Percentiles rank a stretch among this genome's conserved stretches.
Evolutionary conservation across 306 rosid genomes (phyloP).

Genomic region (Alnus glutinosa): DNA sequence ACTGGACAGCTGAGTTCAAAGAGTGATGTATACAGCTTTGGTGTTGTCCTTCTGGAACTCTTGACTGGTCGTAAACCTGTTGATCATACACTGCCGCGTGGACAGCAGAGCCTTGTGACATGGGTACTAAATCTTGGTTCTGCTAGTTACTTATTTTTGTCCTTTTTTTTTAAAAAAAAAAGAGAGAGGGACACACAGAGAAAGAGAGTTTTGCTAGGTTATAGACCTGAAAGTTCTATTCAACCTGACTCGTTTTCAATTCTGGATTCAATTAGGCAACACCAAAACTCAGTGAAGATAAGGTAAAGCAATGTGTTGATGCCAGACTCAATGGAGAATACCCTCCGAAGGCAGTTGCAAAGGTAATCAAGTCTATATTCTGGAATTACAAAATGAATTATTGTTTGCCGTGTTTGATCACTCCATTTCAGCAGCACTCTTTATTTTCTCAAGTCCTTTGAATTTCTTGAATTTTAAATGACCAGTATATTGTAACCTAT

Average conservation of each 20-base stretch:
- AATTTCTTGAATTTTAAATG: neutral
- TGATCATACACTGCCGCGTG: constrained; percentile 79
- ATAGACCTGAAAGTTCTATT: neutral
- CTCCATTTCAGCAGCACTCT: neutral
- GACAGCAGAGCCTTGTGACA: constrained; percentile 90
- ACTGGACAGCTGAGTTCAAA: constrained; percentile 71
- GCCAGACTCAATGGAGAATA: constrained; percentile 59
- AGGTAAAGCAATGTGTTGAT: constrained; percentile 84
- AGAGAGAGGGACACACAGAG: neutral
- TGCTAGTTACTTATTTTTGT: constrained; percentile 12
- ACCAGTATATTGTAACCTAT: neutral
- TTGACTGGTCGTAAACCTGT: constrained; percentile 83
- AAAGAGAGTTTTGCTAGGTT: neutral
- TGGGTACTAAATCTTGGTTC: constrained; percentile 54
- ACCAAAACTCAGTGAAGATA: constrained; percentile 81
- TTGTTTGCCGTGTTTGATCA: neutral
- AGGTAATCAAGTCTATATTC: constrained; percentile 49
- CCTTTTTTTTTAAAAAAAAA: neutral
- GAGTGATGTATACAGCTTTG: constrained; percentile 85
- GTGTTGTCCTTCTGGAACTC: constrained; percentile 74
- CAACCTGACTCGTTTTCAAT: constrained; percentile 24
- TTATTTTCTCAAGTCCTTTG: neutral
- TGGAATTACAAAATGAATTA: constrained; percentile 4
- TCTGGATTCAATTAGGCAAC: constrained; percentile 57
- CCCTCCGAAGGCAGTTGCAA: constrained; percentile 79